phyloP scores from a whole-genome alignment of 768 basidiomycete species.

The Suillus discolor region DNA sequence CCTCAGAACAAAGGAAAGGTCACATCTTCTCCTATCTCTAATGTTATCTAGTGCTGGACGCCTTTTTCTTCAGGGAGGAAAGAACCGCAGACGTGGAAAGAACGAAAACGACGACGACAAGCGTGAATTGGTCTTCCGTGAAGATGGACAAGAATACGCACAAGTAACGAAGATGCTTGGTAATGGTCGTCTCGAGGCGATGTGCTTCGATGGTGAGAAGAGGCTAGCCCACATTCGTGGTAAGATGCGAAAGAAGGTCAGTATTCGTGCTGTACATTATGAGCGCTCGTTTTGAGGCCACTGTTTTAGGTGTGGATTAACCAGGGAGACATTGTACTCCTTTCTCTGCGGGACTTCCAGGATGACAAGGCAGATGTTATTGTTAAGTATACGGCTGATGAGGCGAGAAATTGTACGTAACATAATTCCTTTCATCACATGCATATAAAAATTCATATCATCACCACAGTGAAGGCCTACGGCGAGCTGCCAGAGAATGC shows the following conservation, averaged over 20 bases:
- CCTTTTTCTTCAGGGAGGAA: constrained; percentile 74
- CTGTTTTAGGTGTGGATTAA: constrained; percentile 92
- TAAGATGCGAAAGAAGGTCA: constrained; percentile 98
- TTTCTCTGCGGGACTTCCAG: constrained; percentile 97
- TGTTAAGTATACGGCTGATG: constrained; percentile 97
- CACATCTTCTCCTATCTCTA: constrained; percentile 12
- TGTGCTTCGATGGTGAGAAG: constrained; percentile 98
- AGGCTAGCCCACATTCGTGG: constrained; percentile 97
- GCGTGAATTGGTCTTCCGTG: constrained; percentile 97
- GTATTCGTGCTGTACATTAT: constrained; percentile 22
- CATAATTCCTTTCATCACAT: not conserved
- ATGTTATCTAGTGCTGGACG: not conserved
- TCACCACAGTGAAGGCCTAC: constrained; percentile 83
- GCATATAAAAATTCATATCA: constrained; percentile 13
- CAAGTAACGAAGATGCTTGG: constrained; percentile 99
- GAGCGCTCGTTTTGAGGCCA: constrained; percentile 11
- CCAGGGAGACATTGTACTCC: constrained; percentile 93
- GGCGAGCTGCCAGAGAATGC: constrained; percentile 96
- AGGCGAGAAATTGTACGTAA: constrained; percentile 74
- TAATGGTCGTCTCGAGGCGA: constrained; percentile 94
- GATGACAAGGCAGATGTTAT: constrained; percentile 99
- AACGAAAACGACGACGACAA: constrained; percentile 99
- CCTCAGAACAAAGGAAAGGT: constrained; percentile 78
- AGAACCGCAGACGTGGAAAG: constrained; percentile 99
- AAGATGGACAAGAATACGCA: constrained; percentile 99